Evolutionary conservation across 1,139 yeast genomes (phyloP).

Genomic region (Tardiomyces digboiensis): DNA sequence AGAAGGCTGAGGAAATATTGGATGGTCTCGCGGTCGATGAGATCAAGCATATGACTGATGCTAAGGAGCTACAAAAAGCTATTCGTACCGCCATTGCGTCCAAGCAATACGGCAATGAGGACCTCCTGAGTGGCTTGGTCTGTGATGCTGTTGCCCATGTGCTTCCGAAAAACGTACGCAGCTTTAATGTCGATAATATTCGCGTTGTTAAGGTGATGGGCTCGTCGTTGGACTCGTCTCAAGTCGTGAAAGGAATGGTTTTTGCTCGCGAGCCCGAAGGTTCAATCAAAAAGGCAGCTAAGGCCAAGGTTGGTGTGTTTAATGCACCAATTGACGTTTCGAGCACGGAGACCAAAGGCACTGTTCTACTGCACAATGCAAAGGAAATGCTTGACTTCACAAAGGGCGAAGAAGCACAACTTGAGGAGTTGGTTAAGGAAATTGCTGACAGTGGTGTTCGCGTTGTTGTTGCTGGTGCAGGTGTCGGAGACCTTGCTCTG

Average conservation of each 20-base stretch:
- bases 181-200: constrained; percentile 83
- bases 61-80: constrained; percentile 57
- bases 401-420: constrained; percentile 92
- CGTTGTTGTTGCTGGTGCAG: constrained; percentile 89
- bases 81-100: constrained; percentile 86
- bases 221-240: constrained; percentile 59
- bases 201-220: constrained; percentile 98
- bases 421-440: constrained; percentile 80
- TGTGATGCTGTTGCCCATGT: constrained; percentile 78
- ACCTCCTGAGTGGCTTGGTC: constrained; percentile 65
- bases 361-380: constrained; percentile 91
- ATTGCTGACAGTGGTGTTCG: constrained; percentile 77
- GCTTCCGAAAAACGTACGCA: constrained; percentile 53
- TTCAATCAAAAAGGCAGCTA: constrained; percentile 54
- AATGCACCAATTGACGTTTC: constrained; percentile 94
- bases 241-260: constrained; percentile 94
- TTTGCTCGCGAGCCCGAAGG: constrained; percentile 98
- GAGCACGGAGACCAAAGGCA: constrained; percentile 95
- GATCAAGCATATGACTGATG: constrained; percentile 41
- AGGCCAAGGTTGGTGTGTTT: constrained; percentile 83
- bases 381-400: constrained; percentile 94
- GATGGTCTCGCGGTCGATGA: constrained; percentile 56
- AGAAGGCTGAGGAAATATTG: constrained; percentile 54
- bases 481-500: constrained; percentile 85
- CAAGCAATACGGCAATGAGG: constrained; percentile 88